Conservation (phyloP, 805 yeast genomes). For the Schwanniomyces vanrijiae region DNA sequence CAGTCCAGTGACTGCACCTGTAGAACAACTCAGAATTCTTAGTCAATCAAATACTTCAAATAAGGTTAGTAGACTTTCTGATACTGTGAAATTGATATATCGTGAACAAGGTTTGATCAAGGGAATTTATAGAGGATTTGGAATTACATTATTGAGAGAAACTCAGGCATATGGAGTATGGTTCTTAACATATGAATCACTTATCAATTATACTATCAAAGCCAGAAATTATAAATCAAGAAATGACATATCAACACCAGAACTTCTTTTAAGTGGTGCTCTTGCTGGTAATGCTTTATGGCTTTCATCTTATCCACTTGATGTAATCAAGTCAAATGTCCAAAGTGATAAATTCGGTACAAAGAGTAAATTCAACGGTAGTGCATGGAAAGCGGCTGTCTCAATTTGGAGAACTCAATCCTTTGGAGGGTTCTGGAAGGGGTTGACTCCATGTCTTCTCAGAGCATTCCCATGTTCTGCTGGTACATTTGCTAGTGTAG, state of each 20-base stretch:
- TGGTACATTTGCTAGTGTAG: slow-evolving; percentile 77
- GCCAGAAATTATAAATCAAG: slow-evolving; percentile 38
- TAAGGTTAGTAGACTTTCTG: slow-evolving; percentile 19
- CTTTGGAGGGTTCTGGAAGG: slow-evolving; percentile 58
- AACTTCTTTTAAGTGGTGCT: slow-evolving; percentile 59
- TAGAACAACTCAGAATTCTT: slow-evolving; percentile 64
- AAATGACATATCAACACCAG: slow-evolving; percentile 52
- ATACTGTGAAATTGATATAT: slow-evolving; percentile 45
- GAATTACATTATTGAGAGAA: slow-evolving; percentile 57
- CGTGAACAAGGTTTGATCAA: slow-evolving; percentile 38
- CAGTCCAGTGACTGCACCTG: slow-evolving; percentile 61
- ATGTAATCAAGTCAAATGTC: slow-evolving; percentile 50
- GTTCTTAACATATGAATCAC: slow-evolving; percentile 64
- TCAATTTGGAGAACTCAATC: slow-evolving; percentile 46
- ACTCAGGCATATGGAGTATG: slow-evolving; percentile 76
- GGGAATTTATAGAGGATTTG: slow-evolving; percentile 57
- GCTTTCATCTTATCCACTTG: slow-evolving; percentile 55
- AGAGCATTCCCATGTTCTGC: slow-evolving; percentile 70
- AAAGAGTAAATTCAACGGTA: slow-evolving; percentile 44
- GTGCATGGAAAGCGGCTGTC: slow-evolving; percentile 30
- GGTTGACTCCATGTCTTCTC: slow-evolving; percentile 56
- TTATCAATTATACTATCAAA: slow-evolving; percentile 42
- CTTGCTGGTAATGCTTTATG: slow-evolving; percentile 68
- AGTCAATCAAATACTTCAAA: slow-evolving; percentile 48
- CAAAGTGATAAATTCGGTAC: slow-evolving; percentile 55